Percentiles rank a stretch among this genome's conserved stretches.
Conservation (phyloP, 345 rosid genomes). For the Eucalyptus viminalis region DNA sequence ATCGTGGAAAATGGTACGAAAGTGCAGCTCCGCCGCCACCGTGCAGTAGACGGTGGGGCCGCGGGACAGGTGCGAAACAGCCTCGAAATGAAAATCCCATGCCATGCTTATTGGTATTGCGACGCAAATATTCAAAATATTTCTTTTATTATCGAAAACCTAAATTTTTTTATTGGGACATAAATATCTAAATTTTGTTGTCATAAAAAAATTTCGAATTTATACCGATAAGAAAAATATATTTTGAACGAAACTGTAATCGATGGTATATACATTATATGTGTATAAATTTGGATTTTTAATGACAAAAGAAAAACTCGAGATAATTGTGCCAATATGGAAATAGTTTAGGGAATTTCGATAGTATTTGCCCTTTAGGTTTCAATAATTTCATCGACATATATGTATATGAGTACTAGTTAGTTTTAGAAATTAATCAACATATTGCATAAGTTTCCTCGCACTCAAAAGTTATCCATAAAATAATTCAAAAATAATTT, state of each 20-base stretch:
- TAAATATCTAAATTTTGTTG: neutral
- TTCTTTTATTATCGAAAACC: too few species aligned
- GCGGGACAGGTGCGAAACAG: neutral
- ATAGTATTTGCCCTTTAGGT: neutral
- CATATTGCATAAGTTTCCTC: accelerated
- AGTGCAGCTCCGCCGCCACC: neutral
- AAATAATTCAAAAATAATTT: neutral
- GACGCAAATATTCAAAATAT: neutral
- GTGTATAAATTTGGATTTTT: too few species aligned
- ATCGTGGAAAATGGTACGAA: neutral
- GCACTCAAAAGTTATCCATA: neutral
- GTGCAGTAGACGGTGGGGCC: neutral
- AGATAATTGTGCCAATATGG: accelerated
- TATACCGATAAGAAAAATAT: too few species aligned
- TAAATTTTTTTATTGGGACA: too few species aligned
- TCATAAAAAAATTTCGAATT: too few species aligned
- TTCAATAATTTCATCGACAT: neutral
- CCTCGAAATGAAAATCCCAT: neutral
- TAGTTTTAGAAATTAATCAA: neutral
- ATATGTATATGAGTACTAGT: neutral
- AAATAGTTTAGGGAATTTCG: neutral
- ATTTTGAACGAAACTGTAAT: too few species aligned
- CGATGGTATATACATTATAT: accelerated
- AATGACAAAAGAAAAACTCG: accelerated
- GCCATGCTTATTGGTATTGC: too few species aligned